Evolutionary conservation across 352 stramenopile genomes (phyloP), one percentile per base, ranked within the genome.

Genomic region (Phytopythium helicoides): DNA sequence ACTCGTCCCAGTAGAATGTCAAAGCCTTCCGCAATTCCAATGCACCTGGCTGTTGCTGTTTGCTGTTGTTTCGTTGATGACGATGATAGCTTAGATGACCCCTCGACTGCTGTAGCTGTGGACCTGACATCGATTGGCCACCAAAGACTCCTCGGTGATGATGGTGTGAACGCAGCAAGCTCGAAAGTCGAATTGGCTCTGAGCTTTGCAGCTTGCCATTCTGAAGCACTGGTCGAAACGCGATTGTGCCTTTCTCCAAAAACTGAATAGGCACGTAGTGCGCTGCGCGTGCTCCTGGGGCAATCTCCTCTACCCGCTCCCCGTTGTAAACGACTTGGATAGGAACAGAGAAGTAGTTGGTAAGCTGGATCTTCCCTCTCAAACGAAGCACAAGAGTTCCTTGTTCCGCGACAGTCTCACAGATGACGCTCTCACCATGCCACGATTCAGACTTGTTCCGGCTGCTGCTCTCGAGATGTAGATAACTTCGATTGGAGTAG

Each of bases 231-330:
- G 84, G 84, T 23, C 77, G 81, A 18, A 94, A 84, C 28, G 83
- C 80, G 46, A 94, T 79, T 14, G 73, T 76, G 0, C 84, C 80
- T 22, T 66, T 64, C 19, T 91, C 78, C 9, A 92, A 62, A 38
- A 81, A 91, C 53, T 94, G 84, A 38, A 94, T 86, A 3, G 84
- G 84, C 28, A 92, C 70, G 49, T 92, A 94, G 31, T 92, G 78
- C 14, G 80, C 73, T 11, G 59, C 34, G 2, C 70, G 70, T 1
- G 66, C 79, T 21, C 71, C 68, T 0, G 75, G 71, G 6, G 71
- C 62, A 8, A 92, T 73, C 6, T 71, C 68, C 50, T 86, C 79
- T 25, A 72, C 60, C 4, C 75, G 62, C 37, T 79, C 63, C 19
- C 84, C 66, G 34, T 92, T 79, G 68, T 94, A 94, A n/a, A 77